Conservation (phyloP, 768 basidiomycete species). For the Gloeophyllum trabeum region DNA sequence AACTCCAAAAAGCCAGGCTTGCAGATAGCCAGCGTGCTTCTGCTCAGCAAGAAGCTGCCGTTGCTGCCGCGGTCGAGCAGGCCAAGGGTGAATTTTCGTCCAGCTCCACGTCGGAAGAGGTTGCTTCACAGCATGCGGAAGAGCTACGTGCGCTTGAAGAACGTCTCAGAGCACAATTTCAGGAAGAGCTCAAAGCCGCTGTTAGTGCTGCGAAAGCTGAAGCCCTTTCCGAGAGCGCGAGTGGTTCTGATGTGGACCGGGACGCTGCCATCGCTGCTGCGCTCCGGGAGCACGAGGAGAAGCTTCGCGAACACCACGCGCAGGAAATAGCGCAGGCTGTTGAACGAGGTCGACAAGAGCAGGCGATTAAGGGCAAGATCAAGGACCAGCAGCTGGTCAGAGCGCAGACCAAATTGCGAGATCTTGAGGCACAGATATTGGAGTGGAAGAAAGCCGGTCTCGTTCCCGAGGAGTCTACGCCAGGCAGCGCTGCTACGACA, state of each 20-base stretch:
- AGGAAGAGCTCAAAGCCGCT: conserved; percentile 39
- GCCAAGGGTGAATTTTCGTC: conserved; percentile 32
- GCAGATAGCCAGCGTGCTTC: conserved; percentile 31
- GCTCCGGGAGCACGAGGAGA: conserved; percentile 35
- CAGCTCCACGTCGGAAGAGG: conserved; percentile 23
- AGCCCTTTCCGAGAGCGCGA: conserved; percentile 8
- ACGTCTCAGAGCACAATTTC: conserved; percentile 39
- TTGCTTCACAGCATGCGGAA: conserved; percentile 41
- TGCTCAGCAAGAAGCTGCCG: conserved; percentile 32
- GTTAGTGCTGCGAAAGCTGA: conserved; percentile 22
- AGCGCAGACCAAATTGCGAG: conserved; percentile 51
- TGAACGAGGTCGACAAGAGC: conserved; percentile 60
- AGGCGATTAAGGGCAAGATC: conserved; percentile 45
- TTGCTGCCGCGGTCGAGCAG: conserved; percentile 49
- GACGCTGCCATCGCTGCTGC: conserved; percentile 40
- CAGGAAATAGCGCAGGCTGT: conserved; percentile 54
- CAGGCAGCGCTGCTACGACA: neutral
- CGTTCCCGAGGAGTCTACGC: conserved; percentile 21
- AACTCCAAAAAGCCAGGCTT: conserved; percentile 39
- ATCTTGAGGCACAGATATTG: conserved; percentile 52
- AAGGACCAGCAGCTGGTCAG: conserved; percentile 64
- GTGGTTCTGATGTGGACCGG: conserved; percentile 22
- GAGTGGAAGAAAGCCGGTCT: conserved; percentile 42
- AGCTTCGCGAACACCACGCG: conserved; percentile 32
- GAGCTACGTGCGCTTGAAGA: conserved; percentile 47